A percentile compares a stretch with the other conserved stretches of the same genome.
phyloP scores from a whole-genome alignment of 2,329 filamentous ascomycete genomes.

The Cytospora piceae region DNA sequence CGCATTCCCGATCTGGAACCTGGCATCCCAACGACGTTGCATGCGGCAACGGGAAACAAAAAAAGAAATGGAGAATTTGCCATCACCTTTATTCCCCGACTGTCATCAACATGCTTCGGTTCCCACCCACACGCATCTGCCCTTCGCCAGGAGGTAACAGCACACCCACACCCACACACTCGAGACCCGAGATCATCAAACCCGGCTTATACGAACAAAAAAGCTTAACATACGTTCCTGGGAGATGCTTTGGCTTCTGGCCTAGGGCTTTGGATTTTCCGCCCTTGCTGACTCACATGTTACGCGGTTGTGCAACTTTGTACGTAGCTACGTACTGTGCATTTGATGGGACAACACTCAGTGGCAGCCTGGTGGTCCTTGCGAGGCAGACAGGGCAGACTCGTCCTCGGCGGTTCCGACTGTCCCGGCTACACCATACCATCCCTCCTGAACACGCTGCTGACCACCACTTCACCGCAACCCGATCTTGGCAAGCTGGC shows the following conservation, averaged over 20 bases:
- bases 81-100: constrained; percentile 1
- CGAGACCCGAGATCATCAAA: not conserved
- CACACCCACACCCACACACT: not conserved
- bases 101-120: not conserved
- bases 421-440: not conserved
- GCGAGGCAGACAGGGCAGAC: not conserved
- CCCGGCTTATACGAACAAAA: constrained; percentile 1
- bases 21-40: constrained; percentile 9
- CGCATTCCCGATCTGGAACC: not conserved
- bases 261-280: too few relatives aligned
- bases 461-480: not conserved
- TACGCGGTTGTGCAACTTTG: not conserved
- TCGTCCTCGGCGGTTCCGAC: not conserved
- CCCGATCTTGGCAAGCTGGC: not conserved
- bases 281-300: not conserved
- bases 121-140: not conserved
- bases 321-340: not conserved
- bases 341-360: not conserved
- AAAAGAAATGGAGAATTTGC: constrained; percentile 2
- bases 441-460: not conserved
- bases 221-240: not conserved
- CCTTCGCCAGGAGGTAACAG: not conserved
- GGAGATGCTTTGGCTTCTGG: too few relatives aligned
- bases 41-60: constrained; percentile 14
- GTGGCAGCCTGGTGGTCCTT: not conserved